A percentile compares a stretch with the other conserved stretches of the same genome.
These are phyloP conservation scores for Posidonia australis DNA, from an alignment of 106 monocot genomes.

Conservation along the genomic window DNA sequence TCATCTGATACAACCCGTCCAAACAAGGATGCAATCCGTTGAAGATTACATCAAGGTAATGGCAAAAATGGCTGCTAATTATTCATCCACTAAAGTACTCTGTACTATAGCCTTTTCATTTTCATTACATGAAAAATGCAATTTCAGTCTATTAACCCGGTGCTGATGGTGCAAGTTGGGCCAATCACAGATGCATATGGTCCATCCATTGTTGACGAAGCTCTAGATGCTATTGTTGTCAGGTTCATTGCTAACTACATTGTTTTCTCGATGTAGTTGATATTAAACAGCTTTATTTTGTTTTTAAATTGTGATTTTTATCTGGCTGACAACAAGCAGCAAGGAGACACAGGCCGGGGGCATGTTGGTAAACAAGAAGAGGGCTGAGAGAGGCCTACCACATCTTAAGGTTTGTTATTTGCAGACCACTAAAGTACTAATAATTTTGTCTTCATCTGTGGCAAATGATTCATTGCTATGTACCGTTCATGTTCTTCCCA, in stretches of 20 bases:
- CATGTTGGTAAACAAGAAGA: conserved; percentile 8
- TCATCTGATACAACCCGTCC: conserved; percentile 32
- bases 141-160: conserved; percentile 27
- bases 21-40: conserved; percentile 28
- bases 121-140: no score
- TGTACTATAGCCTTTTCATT: no score
- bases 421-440: no score
- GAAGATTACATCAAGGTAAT: conserved; percentile 35
- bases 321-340: background rate
- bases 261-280: no score
- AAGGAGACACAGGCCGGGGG: conserved; percentile 6
- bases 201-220: conserved; percentile 33
- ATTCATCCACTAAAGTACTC: no score
- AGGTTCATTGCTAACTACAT: conserved; percentile 16
- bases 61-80: no score
- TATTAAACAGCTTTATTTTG: no score
- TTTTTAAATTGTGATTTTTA: no score
- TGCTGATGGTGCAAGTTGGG: conserved; percentile 17
- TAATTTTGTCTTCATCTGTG: no score
- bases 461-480: no score
- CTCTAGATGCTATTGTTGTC: conserved; percentile 33
- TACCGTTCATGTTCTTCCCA: no score
- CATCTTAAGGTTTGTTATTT: background rate
- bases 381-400: conserved; percentile 11
- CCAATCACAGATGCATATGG: conserved; percentile 39